phyloP scores from a whole-genome alignment of 345 rosid genomes.

The Euphorbia pulcherrima region DNA sequence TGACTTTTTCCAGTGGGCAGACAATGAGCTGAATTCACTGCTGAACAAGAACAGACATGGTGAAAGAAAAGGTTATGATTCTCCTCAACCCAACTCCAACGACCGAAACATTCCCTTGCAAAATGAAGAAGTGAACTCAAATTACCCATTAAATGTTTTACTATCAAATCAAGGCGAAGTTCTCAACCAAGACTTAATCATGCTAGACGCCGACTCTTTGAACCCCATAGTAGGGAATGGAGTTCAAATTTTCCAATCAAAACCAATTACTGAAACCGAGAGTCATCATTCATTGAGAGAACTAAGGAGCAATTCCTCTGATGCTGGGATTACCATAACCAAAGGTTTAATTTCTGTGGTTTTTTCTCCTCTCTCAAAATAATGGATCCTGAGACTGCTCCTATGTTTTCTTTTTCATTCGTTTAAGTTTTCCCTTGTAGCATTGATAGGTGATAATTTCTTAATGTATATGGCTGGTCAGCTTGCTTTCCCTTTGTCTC shows the following conservation, averaged over 20 bases:
- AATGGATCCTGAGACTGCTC: not conserved
- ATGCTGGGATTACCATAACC: not conserved
- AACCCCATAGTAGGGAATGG: not conserved
- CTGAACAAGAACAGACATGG: not conserved
- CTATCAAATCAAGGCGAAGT: not conserved
- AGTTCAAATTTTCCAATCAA: not conserved
- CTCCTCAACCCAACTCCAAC: not conserved
- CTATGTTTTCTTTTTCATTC: not conserved
- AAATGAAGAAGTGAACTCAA: not conserved
- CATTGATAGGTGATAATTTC: constrained; percentile 3
- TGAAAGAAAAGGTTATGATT: constrained; percentile 1
- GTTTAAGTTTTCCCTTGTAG: too few relatives aligned
- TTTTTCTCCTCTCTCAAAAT: not conserved
- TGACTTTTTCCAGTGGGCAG: constrained; percentile 31
- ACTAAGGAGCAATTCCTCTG: constrained; percentile 7
- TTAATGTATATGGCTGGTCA: constrained; percentile 22
- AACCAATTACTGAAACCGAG: not conserved
- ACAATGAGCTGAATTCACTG: not conserved
- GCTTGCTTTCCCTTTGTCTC: constrained; percentile 21
- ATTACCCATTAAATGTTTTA: not conserved
- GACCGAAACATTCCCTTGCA: not conserved
- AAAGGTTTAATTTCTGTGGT: constrained; percentile 9
- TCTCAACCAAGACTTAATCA: not conserved
- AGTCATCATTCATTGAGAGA: not conserved
- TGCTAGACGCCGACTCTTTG: not conserved